Evolutionary conservation across 805 yeast species (phyloP), one percentile per base, ranked within the genome.

Genomic region (Blastobotrys peoriensis): DNA sequence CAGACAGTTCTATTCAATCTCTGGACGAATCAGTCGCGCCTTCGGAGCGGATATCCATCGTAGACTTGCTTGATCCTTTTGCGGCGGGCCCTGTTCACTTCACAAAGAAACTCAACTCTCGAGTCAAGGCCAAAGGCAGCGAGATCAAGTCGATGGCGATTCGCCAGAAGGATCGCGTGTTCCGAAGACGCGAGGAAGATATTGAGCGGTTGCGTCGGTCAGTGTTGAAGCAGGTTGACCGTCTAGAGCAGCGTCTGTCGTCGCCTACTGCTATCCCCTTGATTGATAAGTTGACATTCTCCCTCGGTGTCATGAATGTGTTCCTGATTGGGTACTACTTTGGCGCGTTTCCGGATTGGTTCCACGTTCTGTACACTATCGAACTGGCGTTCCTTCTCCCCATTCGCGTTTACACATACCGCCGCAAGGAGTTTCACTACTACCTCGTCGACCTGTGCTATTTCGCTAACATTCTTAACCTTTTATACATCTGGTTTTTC

Each of bases 381-480:
- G 62, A 86, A 39, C 74, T 81, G 45, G 57, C 66, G 2, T 49
- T 84, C 1, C 67, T 91, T 43, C 77, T 89, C 80, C 98, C 98
- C 0, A 79, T 89, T 19, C 68, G 98, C 46, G 74, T 83, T 56
- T 81, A 87, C 64, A 78, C 93, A 1, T 91, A 86, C 65, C 83
- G 81, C 67, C 85, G 84, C 62, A 74, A 71, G 41, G 76, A 86
- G 5, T 86, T 74, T 66, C 96, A 89, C 49, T 91, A 85, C 63
- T 91, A 80, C 61, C 68, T 93, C 58, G 97, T 95, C 0, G 98
- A 91, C 64, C 71, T 91, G 53, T 91, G 98, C 65, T 91, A 91
- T 63, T 93, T 83, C 61, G 97, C 85, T 37, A 93, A 91, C 58
- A 54, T 78, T 9, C 64, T 91, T 46, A 65, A 85, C 40, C 56